phyloP scores from a whole-genome alignment of 192 early-diverging fungal species.

The Entomortierella chlamydospora region DNA sequence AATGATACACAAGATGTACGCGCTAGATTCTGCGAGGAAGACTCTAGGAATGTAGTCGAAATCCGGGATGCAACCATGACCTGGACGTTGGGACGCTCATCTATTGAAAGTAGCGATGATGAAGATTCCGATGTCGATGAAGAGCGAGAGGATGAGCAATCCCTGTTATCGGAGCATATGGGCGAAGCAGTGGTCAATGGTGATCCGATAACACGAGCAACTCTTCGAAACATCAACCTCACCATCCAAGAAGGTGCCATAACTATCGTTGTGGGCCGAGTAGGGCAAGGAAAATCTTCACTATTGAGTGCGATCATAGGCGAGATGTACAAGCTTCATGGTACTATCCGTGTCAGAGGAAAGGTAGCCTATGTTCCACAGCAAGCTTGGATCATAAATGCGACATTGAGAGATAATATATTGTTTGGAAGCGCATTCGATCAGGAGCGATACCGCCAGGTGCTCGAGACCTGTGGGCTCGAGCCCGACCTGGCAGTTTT shows the following conservation, averaged over 20 bases:
- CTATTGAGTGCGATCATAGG: conserved; percentile 71
- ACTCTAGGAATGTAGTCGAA: background rate
- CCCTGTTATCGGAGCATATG: conserved; percentile 63
- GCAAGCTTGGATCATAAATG: conserved; percentile 95
- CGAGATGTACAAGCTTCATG: conserved; percentile 82
- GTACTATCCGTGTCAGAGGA: conserved; percentile 71
- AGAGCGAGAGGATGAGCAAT: background rate
- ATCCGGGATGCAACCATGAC: conserved; percentile 16
- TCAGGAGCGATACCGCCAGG: conserved; percentile 70
- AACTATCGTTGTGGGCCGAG: conserved; percentile 84
- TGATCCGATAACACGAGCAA: background rate
- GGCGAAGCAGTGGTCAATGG: conserved; percentile 1
- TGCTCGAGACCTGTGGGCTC: conserved; percentile 83
- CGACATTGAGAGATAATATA: conserved; percentile 91
- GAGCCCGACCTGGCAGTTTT: conserved; percentile 85
- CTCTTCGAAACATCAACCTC: conserved; percentile 47
- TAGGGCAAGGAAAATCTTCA: conserved; percentile 74
- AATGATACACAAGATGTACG: conserved; percentile 29
- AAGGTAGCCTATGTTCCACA: conserved; percentile 70
- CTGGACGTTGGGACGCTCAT: conserved; percentile 8
- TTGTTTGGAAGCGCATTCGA: conserved; percentile 83
- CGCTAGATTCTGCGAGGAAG: background rate
- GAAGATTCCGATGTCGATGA: conserved; percentile 29
- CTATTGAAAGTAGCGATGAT: conserved; percentile 4
- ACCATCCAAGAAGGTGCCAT: conserved; percentile 61